Evolutionary conservation across 1,139 yeast genomes (phyloP).

Genomic region (Yarrowia galli): DNA sequence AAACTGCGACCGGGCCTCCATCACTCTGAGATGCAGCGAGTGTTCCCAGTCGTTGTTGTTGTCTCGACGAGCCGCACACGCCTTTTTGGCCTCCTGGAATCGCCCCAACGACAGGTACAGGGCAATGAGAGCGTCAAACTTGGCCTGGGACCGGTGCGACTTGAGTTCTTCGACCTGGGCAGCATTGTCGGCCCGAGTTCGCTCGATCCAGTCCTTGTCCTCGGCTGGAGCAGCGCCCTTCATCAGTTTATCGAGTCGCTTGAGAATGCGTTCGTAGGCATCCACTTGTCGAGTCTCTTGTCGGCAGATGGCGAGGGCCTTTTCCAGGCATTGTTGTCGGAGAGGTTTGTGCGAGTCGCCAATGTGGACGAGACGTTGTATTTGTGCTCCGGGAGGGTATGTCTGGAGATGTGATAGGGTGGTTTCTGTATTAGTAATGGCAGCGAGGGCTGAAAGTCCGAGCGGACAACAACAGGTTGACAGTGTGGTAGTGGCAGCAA

Average conservation of each 20-base stretch:
- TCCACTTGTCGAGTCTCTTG: conserved; percentile 9
- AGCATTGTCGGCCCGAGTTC: background rate
- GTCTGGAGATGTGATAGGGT: background rate
- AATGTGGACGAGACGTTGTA: conserved; percentile 15
- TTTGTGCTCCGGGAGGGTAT: conserved; percentile 10
- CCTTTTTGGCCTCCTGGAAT: conserved; percentile 18
- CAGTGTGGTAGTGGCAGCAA: no score
- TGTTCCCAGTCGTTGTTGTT: conserved; percentile 34
- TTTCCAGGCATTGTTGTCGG: conserved; percentile 21
- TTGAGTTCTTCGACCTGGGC: conserved; percentile 5
- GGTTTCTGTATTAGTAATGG: conserved; percentile 4
- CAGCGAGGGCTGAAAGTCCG: background rate
- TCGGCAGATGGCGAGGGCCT: conserved; percentile 24
- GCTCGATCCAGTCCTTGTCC: conserved; percentile 14
- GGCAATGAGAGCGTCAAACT: conserved; percentile 3
- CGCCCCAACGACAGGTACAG: conserved; percentile 1
- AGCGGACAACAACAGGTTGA: no score
- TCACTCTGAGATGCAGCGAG: conserved; percentile 17
- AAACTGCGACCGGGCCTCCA: conserved; percentile 26
- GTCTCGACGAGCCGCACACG: conserved; percentile 15
- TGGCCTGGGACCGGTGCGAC: background rate
- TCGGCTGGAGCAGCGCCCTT: conserved; percentile 7
- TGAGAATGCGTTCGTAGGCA: conserved; percentile 6
- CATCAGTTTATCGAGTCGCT: conserved; percentile 21
- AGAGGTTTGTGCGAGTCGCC: conserved; percentile 21